Evolutionary conservation across 2,329 filamentous ascomycete species (phyloP), one percentile per base, ranked within the genome.

Genomic region (Penicillium decumbens): DNA sequence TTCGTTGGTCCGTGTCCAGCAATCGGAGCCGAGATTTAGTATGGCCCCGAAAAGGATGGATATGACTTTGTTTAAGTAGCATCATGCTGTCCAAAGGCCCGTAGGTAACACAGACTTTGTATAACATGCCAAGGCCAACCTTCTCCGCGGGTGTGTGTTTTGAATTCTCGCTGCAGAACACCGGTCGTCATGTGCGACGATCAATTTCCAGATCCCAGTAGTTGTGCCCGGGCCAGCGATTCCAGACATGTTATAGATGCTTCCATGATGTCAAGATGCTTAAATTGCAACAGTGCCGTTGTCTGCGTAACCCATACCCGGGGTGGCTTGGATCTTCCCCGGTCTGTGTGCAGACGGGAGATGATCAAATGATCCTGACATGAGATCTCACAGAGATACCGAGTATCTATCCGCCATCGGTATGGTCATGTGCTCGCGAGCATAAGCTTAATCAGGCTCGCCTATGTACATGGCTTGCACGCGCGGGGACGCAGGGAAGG

Each of bases 261-360:
- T 35, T 20, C 8, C 8, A 35, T 35, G 33, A 35, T 40, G 38
- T 25, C 38, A 40, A 39, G 12, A 5, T 33, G n/a, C 9, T 9
- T 8, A 18, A 6, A 2, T 35, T 55, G 47, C n/a, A 50, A 50
- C 50, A 25, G 20, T 42, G 23, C 39, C 28, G 32, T 41, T 55
- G 53, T 49, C 33, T 32, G 50, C 53, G 50, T 50, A 49, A 53
- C 53, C 53, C 52, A 49, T 18, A 15, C 3, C 27, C 28, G 5
- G 42, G n/a, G 10, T 29, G 24, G 32, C 27, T 41, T 42, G 32
- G 23, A 30, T 38, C 9, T 13, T n/a, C 9, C 27, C 27, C 23
- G 15, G 30, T 23, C 8, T 23, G 37, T 2, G 23, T 38, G 29
- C 30, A 23, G n/a, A 37, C 30, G 9, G 20, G 25, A 7, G 13